phyloP scores from a whole-genome alignment of 495 filamentous ascomycete species.

The Daldinia caldariorum region DNA sequence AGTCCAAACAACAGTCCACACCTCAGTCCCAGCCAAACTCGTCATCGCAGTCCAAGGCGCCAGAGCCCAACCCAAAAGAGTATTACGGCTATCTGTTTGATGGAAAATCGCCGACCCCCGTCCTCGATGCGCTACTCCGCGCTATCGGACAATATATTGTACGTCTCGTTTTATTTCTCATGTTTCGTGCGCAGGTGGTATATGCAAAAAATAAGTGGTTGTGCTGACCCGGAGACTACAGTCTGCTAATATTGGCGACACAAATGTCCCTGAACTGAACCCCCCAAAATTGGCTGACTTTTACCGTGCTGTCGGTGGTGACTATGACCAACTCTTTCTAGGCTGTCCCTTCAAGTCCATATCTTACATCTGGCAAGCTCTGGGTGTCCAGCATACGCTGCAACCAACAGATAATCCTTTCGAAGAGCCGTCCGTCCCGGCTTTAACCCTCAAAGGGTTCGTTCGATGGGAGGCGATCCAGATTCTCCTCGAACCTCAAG shows the following conservation, averaged over 20 bases:
- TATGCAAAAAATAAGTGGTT: not conserved
- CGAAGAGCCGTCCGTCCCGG: constrained; percentile 78
- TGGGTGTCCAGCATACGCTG: constrained; percentile 86
- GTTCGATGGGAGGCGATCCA: constrained; percentile 95
- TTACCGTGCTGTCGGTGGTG: constrained; percentile 87
- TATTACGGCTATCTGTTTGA: constrained; percentile 91
- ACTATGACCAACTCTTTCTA: constrained; percentile 89
- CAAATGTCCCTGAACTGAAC: constrained; percentile 70
- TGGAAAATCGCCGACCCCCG: constrained; percentile 74
- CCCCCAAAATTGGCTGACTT: constrained; percentile 87
- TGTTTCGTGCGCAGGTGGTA: constrained; percentile 5
- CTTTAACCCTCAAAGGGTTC: constrained; percentile 83
- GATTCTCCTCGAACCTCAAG: constrained; percentile 84
- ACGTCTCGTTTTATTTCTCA: constrained; percentile 47
- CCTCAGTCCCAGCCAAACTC: constrained; percentile 24
- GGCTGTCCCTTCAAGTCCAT: constrained; percentile 76
- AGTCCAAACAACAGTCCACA: constrained; percentile 15
- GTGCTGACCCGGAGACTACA: constrained; percentile 43
- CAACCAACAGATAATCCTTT: constrained; percentile 77
- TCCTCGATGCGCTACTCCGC: constrained; percentile 79
- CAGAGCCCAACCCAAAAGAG: constrained; percentile 43
- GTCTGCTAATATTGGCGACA: constrained; percentile 72
- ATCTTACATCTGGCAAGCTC: constrained; percentile 89
- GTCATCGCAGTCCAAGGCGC: constrained; percentile 15
- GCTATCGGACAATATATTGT: constrained; percentile 86